phyloP scores from a whole-genome alignment of 768 basidiomycete genomes.

The Tulasnella sp. region DNA sequence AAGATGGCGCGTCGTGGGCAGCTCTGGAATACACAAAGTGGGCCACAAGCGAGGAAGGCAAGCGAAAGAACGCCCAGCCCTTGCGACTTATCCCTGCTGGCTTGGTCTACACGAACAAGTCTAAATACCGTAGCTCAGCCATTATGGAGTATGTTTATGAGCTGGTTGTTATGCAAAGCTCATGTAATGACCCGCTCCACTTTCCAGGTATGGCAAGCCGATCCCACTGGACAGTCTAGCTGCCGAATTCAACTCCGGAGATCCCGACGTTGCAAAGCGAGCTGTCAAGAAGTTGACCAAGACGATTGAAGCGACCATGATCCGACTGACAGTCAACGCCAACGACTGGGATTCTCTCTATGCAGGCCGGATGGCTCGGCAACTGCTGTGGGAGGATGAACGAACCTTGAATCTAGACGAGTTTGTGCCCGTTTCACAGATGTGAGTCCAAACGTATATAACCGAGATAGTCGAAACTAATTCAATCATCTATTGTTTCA shows the following conservation, averaged over 20 bases:
- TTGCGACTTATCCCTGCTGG: slow-evolving; percentile 78
- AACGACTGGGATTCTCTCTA: slow-evolving; percentile 95
- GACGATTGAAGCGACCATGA: slow-evolving; percentile 68
- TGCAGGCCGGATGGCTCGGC: slow-evolving; percentile 88
- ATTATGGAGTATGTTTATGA: slow-evolving; percentile 52
- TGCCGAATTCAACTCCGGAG: slow-evolving; percentile 71
- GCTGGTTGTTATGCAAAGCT: slow-evolving; percentile 31
- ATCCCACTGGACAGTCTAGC: slow-evolving; percentile 75
- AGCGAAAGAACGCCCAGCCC: slow-evolving; percentile 45
- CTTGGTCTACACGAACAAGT: slow-evolving; percentile 95
- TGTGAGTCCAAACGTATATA: slow-evolving; percentile 53
- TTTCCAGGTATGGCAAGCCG: slow-evolving; percentile 74
- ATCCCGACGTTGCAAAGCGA: slow-evolving; percentile 68
- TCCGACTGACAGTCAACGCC: slow-evolving; percentile 84
- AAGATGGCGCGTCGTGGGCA: slow-evolving; percentile 92
- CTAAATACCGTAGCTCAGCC: slow-evolving; percentile 90
- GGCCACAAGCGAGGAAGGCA: slow-evolving; percentile 59
- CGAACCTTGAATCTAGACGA: slow-evolving; percentile 75
- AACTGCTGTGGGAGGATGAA: slow-evolving; percentile 89
- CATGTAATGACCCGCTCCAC: background rate
- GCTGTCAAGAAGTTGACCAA: slow-evolving; percentile 88
- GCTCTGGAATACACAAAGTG: slow-evolving; percentile 91
- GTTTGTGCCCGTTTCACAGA: slow-evolving; percentile 84
- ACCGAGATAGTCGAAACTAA: background rate
- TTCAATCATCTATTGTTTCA: slow-evolving; percentile 44